Evolutionary conservation across 2,329 filamentous ascomycete genomes (phyloP).

Genomic region (Ceratocystis albifundus): DNA sequence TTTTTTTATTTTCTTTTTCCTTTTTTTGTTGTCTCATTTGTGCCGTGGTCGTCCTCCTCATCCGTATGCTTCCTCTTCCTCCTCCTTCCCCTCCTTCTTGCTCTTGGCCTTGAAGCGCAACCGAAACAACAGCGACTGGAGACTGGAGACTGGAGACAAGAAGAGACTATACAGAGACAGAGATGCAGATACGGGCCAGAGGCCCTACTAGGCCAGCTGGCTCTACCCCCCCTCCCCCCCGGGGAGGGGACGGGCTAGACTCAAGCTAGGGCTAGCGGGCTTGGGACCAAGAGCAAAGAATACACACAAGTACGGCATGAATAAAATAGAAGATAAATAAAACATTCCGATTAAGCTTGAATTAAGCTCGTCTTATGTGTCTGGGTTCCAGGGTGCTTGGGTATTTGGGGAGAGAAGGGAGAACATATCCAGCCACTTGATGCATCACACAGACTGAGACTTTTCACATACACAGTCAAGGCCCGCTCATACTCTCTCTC

Average conservation of each 20-base stretch:
- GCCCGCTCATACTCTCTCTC: no score
- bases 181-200: not conserved
- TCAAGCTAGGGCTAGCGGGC: no score
- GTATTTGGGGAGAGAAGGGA: no score
- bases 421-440: not conserved
- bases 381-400: not conserved
- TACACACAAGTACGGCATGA: no score
- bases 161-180: not conserved
- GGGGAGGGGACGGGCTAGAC: no score
- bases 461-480: no score
- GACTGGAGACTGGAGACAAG: not conserved
- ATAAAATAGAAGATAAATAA: not conserved
- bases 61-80: not conserved
- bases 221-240: no score
- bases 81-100: not conserved
- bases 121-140: not conserved
- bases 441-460: no score
- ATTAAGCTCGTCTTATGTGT: slow-evolving; percentile 1
- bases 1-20: not conserved
- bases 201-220: no score
- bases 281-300: no score
- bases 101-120: not conserved
- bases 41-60: not conserved
- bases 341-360: slow-evolving; percentile 11
- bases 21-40: not conserved